Percentiles rank a stretch among this genome's conserved stretches.
These are phyloP conservation scores for Grigorovia yakushimaensis DNA, from an alignment of 805 yeast species.

Conservation along the genomic window DNA sequence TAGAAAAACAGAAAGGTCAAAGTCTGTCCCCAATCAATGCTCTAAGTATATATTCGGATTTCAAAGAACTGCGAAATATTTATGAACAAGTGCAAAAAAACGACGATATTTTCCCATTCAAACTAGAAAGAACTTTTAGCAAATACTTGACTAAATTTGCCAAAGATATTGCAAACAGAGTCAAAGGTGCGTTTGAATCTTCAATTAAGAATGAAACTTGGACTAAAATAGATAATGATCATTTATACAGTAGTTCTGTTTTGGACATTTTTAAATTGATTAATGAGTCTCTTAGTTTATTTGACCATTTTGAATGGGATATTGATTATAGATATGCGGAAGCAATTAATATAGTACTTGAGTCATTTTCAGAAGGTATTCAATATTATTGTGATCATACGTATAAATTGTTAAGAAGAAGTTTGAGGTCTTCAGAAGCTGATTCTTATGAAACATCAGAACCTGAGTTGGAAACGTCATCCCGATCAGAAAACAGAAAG, in stretches of 20 bases:
- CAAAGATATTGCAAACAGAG: conserved; percentile 35
- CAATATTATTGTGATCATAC: conserved; percentile 37
- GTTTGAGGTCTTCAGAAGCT: conserved; percentile 20
- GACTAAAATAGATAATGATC: conserved; percentile 39
- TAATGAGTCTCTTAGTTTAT: conserved; percentile 45
- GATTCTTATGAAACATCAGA: not conserved
- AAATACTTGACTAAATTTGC: conserved; percentile 37
- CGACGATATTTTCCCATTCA: conserved; percentile 36
- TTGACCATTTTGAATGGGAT: conserved; percentile 56
- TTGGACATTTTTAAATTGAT: conserved; percentile 58
- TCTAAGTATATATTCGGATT: conserved; percentile 42
- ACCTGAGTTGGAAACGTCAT: not conserved
- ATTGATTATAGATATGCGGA: conserved; percentile 53
- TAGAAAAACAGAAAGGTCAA: conserved; percentile 15
- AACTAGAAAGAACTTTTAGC: conserved; percentile 48
- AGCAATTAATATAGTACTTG: conserved; percentile 50
- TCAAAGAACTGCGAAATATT: conserved; percentile 44
- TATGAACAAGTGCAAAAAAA: conserved; percentile 38
- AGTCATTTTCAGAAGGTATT: conserved; percentile 53
- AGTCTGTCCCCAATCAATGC: conserved; percentile 46
- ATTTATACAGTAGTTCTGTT: conserved; percentile 49
- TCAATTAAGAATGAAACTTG: conserved; percentile 53
- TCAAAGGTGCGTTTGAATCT: conserved; percentile 39
- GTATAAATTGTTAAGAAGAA: conserved; percentile 32
- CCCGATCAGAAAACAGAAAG: conserved; percentile 1